These are phyloP conservation scores for Yamadazyma buinensis DNA, from an alignment of 1,139 yeast genomes.

Conservation along the genomic window DNA sequence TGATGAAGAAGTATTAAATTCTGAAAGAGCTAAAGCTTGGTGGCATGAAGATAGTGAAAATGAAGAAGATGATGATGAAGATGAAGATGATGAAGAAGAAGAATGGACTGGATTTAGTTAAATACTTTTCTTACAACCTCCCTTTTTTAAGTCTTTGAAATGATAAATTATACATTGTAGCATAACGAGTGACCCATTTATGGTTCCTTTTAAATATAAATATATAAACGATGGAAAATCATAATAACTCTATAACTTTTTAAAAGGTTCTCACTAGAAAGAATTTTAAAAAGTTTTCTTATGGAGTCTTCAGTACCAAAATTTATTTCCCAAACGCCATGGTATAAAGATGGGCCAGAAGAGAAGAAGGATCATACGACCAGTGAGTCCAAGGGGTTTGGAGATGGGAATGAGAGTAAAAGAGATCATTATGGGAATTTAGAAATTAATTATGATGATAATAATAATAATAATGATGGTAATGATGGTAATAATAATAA, in stretches of 20 bases:
- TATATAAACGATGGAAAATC: too few species aligned
- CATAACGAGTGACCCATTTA: too few species aligned
- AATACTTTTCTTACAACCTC: too few species aligned
- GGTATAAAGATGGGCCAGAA: constrained; percentile 14
- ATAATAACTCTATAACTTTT: too few species aligned
- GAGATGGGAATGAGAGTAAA: constrained; percentile 55
- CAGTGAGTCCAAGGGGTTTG: constrained; percentile 2
- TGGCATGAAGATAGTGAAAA: constrained; percentile 40
- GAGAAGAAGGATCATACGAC: constrained; percentile 25
- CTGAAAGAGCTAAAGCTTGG: constrained; percentile 65
- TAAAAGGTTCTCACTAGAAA: too few species aligned
- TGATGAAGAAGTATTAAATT: constrained; percentile 61
- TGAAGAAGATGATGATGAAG: constrained; percentile 22
- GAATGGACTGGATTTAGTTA: constrained; percentile 37
- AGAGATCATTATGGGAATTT: constrained; percentile 81
- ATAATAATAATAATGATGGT: constrained; percentile 22
- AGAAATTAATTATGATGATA: constrained; percentile 46
- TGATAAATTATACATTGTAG: too few species aligned
- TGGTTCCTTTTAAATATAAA: too few species aligned
- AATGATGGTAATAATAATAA: constrained; percentile 21
- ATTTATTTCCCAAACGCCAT: constrained; percentile 15
- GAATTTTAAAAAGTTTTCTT: too few species aligned
- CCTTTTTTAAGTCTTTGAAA: too few species aligned
- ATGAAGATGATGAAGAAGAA: constrained; percentile 26
- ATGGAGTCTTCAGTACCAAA: constrained; percentile 12